phyloP scores from a whole-genome alignment of 192 early-diverging fungal genomes.

The Cladochytrium replicatum region DNA sequence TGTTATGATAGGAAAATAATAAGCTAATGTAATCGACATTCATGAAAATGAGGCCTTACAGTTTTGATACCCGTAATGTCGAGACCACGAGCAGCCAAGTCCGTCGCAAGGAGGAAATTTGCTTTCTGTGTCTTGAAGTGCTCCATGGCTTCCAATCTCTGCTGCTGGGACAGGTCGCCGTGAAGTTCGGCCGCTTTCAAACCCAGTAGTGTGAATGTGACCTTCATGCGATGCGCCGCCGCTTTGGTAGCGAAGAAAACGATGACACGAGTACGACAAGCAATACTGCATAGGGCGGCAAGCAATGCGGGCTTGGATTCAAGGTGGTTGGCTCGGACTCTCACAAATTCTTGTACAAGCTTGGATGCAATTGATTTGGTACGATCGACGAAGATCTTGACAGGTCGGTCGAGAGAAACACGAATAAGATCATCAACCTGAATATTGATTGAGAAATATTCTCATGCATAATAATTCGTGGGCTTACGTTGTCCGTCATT shows the following conservation, averaged over 20 bases:
- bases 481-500: constrained; percentile 90
- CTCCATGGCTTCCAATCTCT: constrained; percentile 84
- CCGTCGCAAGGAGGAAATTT: constrained; percentile 88
- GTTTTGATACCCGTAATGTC: constrained; percentile 95
- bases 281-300: constrained; percentile 69
- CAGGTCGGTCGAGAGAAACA: constrained; percentile 81
- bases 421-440: constrained; percentile 81
- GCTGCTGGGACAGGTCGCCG: constrained; percentile 88
- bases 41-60: too few relatives aligned
- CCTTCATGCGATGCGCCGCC: constrained; percentile 96
- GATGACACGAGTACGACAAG: constrained; percentile 69
- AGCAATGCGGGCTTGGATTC: constrained; percentile 79
- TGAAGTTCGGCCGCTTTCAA: constrained; percentile 86
- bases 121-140: constrained; percentile 75
- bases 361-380: constrained; percentile 64
- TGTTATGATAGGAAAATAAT: too few relatives aligned
- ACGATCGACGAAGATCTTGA: constrained; percentile 80
- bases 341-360: constrained; percentile 91
- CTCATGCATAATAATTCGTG: too few relatives aligned
- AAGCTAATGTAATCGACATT: too few relatives aligned
- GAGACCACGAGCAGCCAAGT: constrained; percentile 92
- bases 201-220: constrained; percentile 84
- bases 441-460: background rate
- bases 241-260: constrained; percentile 93
- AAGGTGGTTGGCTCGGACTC: constrained; percentile 78